phyloP scores from a whole-genome alignment of 768 basidiomycete species.

The Podaxis sp. region DNA sequence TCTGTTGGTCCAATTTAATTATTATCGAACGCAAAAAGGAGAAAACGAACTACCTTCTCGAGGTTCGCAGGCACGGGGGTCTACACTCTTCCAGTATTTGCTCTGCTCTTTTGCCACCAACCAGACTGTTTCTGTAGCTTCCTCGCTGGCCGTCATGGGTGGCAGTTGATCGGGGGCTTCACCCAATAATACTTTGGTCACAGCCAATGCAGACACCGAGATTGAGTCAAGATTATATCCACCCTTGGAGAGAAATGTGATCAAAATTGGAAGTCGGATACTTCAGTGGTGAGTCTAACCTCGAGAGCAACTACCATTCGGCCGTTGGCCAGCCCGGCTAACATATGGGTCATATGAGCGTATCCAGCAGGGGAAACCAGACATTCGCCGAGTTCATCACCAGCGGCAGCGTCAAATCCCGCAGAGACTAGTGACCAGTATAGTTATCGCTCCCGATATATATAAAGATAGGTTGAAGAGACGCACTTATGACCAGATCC shows the following conservation, averaged over 20 bases:
- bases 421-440: constrained; percentile 72
- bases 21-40: not conserved
- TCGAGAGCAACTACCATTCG: constrained; percentile 92
- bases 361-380: constrained; percentile 90
- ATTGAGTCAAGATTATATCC: constrained; percentile 94
- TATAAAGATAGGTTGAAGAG: not conserved
- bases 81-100: constrained; percentile 87
- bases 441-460: not conserved
- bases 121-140: constrained; percentile 87
- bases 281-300: constrained; percentile 44
- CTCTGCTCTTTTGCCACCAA: constrained; percentile 86
- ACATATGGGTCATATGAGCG: constrained; percentile 99
- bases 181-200: constrained; percentile 85
- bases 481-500: constrained; percentile 92
- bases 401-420: constrained; percentile 94
- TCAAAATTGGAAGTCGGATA: not conserved
- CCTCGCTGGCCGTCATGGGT: constrained; percentile 72
- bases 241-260: constrained; percentile 53
- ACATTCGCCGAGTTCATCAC: constrained; percentile 91
- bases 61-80: constrained; percentile 81
- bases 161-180: constrained; percentile 78
- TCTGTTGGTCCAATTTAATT: constrained; percentile 38
- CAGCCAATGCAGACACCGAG: constrained; percentile 83
- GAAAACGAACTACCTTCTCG: constrained; percentile 55
- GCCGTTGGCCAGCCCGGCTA: constrained; percentile 83